Evolutionary conservation across 495 filamentous ascomycete species (phyloP).

Genomic region (Penicillium atrosanguineum): DNA sequence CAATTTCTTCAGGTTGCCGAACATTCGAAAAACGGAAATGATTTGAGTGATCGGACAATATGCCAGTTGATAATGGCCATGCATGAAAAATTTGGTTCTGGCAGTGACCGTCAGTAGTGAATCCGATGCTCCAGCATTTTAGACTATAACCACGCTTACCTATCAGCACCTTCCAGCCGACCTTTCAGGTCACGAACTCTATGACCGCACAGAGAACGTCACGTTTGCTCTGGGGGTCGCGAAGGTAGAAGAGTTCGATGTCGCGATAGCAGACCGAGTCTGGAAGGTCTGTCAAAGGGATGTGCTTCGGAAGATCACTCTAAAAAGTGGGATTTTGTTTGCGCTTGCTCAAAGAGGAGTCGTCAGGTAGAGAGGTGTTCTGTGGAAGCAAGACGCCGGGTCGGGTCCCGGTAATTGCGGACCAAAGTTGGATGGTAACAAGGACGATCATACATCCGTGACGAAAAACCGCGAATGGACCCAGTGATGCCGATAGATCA

Average conservation of each 20-base stretch:
- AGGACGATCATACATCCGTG: slow-evolving; percentile 30
- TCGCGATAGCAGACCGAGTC: slow-evolving; percentile 28
- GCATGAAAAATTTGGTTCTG: slow-evolving; percentile 17
- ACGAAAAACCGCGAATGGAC: slow-evolving; percentile 27
- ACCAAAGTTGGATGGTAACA: slow-evolving; percentile 29
- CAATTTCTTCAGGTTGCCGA: no score
- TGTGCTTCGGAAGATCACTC: slow-evolving; percentile 29
- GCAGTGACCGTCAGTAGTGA: slow-evolving; percentile 4
- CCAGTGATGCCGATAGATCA: slow-evolving; percentile 27
- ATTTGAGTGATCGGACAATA: no score
- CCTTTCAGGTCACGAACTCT: slow-evolving; percentile 30
- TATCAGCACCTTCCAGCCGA: slow-evolving; percentile 9
- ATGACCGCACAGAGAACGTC: slow-evolving; percentile 28
- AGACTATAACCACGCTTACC: not conserved
- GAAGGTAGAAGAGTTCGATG: slow-evolving; percentile 31
- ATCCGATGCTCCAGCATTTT: slow-evolving; percentile 1
- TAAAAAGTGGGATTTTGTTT: slow-evolving; percentile 20
- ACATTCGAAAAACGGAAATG: no score
- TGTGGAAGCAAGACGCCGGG: slow-evolving; percentile 27
- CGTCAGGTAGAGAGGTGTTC: slow-evolving; percentile 14
- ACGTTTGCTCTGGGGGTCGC: slow-evolving; percentile 23
- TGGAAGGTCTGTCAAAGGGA: slow-evolving; percentile 16
- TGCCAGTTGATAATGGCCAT: slow-evolving; percentile 31
- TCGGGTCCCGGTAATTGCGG: slow-evolving; percentile 28
- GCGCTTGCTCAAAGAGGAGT: slow-evolving; percentile 16